These are phyloP conservation scores for Arthromyces matolae DNA, from an alignment of 768 basidiomycete species.

Conservation along the genomic window DNA sequence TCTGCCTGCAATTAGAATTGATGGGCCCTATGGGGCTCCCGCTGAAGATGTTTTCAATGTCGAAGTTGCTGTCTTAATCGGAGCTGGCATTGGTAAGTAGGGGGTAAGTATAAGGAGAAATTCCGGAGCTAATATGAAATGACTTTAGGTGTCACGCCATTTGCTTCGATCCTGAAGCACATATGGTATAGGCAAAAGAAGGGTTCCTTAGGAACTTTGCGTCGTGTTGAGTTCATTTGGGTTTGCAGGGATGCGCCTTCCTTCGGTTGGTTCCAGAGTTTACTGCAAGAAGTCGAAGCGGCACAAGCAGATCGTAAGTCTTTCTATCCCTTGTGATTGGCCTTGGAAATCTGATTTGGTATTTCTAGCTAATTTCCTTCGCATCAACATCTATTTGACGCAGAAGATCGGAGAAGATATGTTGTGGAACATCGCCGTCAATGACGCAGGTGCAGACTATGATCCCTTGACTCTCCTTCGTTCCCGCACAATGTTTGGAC, in stretches of 20 bases:
- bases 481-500: conserved; percentile 86
- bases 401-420: conserved; percentile 83
- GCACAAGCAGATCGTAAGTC: conserved; percentile 84
- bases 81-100: conserved; percentile 83
- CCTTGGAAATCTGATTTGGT: conserved; percentile 10
- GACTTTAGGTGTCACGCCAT: conserved; percentile 78
- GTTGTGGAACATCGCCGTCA: conserved; percentile 90
- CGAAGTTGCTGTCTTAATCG: conserved; percentile 88
- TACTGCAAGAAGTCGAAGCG: conserved; percentile 84
- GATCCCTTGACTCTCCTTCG: conserved; percentile 88
- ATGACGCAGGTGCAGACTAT: conserved; percentile 80
- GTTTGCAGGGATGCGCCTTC: conserved; percentile 90
- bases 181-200: conserved; percentile 91
- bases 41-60: conserved; percentile 86
- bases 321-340: neutral
- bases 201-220: conserved; percentile 72
- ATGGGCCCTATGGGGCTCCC: conserved; percentile 92
- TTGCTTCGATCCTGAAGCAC: conserved; percentile 91
- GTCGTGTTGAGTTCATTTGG: conserved; percentile 94
- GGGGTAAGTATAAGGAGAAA: too few relatives aligned
- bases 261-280: conserved; percentile 95
- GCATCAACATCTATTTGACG: conserved; percentile 88
- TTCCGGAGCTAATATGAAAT: conserved; percentile 3
- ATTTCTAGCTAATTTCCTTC: conserved; percentile 77
- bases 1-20: conserved; percentile 73